A percentile compares a stretch with the other conserved stretches of the same genome.
phyloP scores from a whole-genome alignment of 805 yeast genomes.

The Nematodospora valgi region DNA sequence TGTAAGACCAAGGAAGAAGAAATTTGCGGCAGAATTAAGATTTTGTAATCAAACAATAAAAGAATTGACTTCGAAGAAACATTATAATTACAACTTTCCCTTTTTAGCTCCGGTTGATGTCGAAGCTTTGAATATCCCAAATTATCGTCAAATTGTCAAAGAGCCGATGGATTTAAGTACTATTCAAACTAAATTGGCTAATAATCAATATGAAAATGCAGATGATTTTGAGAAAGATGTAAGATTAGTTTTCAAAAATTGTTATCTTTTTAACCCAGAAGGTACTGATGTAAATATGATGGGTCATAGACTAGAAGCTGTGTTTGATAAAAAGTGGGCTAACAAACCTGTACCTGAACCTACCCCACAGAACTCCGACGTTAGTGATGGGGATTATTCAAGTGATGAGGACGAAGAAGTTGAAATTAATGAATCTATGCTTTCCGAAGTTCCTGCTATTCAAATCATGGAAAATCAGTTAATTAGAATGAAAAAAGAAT shows the following conservation, averaged over 20 bases:
- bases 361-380: slow-evolving; percentile 45
- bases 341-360: slow-evolving; percentile 80
- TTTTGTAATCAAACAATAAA: slow-evolving; percentile 79
- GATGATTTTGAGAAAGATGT: slow-evolving; percentile 85
- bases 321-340: slow-evolving; percentile 85
- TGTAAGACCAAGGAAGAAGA: slow-evolving; percentile 86
- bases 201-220: slow-evolving; percentile 84
- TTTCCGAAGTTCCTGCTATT: slow-evolving; percentile 84
- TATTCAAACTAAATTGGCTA: slow-evolving; percentile 71
- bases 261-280: slow-evolving; percentile 91
- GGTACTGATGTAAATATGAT: slow-evolving; percentile 94
- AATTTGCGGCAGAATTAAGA: slow-evolving; percentile 82
- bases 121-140: slow-evolving; percentile 87
- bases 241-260: slow-evolving; percentile 78
- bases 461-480: slow-evolving; percentile 85
- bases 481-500: slow-evolving; percentile 78
- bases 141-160: slow-evolving; percentile 80
- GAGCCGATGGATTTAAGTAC: slow-evolving; percentile 96
- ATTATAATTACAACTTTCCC: slow-evolving; percentile 82
- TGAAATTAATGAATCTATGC: slow-evolving; percentile 49
- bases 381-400: slow-evolving; percentile 22
- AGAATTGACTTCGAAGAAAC: slow-evolving; percentile 80
- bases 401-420: slow-evolving; percentile 48
- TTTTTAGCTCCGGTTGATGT: slow-evolving; percentile 94
- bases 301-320: slow-evolving; percentile 88